Percentiles rank a stretch among this genome's conserved stretches.
These are phyloP conservation scores for Mycena citricolor DNA, from an alignment of 1,284 basidiomycete species.

Conservation along the genomic window DNA sequence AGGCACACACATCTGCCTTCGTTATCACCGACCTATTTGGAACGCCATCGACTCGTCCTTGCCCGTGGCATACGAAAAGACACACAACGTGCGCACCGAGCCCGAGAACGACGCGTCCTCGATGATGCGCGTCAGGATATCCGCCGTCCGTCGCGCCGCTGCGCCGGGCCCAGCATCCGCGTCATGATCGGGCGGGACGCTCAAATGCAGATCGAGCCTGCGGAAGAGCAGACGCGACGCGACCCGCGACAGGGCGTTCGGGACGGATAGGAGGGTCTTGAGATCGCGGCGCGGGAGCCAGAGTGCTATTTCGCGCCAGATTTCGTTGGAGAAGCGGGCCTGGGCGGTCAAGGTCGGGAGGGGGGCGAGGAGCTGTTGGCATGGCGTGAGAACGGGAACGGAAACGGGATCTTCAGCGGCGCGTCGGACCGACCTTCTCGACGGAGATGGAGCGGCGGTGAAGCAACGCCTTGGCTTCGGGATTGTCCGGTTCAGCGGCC, in stretches of 20 bases:
- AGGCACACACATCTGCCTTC: background rate
- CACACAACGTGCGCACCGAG: constrained; percentile 55
- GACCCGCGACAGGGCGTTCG: constrained; percentile 64
- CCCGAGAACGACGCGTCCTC: constrained; percentile 58
- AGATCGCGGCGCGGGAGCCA: constrained; percentile 66
- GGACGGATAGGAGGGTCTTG: constrained; percentile 61
- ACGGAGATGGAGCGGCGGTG: constrained; percentile 47
- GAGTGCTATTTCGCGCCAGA: constrained; percentile 68
- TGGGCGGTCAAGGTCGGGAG: constrained; percentile 30
- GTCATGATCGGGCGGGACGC: constrained; percentile 34
- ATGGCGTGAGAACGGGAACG: constrained; percentile 17
- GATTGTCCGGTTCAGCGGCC: constrained; percentile 63
- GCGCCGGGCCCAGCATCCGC: constrained; percentile 27
- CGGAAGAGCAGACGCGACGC: constrained; percentile 67
- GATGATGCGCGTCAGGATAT: constrained; percentile 67
- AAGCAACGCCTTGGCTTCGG: constrained; percentile 62
- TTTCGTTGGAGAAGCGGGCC: constrained; percentile 60
- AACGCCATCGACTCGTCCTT: constrained; percentile 55
- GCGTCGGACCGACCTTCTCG: constrained; percentile 40
- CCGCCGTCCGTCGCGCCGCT: constrained; percentile 60
- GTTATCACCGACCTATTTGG: constrained; percentile 50
- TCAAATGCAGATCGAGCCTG: constrained; percentile 61
- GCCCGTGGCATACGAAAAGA: constrained; percentile 48
- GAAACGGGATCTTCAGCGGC: too few species aligned
- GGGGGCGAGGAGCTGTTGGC: constrained; percentile 35